Conservation (phyloP, 2,329 filamentous ascomycete genomes). For the Metarhizium humberi region DNA sequence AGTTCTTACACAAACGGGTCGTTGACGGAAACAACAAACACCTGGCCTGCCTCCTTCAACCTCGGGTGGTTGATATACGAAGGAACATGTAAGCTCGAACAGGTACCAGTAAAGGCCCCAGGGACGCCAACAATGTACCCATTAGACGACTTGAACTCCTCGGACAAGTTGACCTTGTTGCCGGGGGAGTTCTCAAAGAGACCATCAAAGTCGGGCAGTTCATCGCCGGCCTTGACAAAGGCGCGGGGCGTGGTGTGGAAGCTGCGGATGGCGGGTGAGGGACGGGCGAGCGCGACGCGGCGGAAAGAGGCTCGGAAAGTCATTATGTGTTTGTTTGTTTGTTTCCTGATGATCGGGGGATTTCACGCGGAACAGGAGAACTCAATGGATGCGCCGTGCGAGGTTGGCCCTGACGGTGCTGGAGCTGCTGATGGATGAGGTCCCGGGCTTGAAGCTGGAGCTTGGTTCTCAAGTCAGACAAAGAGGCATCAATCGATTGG, state of each 20-base stretch:
- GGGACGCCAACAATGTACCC: slow-evolving; percentile 81
- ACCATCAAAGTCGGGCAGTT: slow-evolving; percentile 66
- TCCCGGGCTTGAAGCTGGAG: not conserved
- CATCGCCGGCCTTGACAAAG: slow-evolving; percentile 69
- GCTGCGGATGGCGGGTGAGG: slow-evolving; percentile 20
- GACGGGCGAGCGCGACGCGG: slow-evolving; percentile 21
- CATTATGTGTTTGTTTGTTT: slow-evolving; percentile 15
- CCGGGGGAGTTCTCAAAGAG: slow-evolving; percentile 80
- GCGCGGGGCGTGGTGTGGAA: slow-evolving; percentile 58
- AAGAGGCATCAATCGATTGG: too few relatives aligned
- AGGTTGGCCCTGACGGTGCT: not conserved
- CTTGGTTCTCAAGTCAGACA: not conserved
- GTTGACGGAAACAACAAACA: slow-evolving; percentile 89
- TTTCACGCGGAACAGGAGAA: not conserved
- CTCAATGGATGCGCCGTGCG: not conserved
- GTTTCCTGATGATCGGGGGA: not conserved
- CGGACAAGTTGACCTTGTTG: slow-evolving; percentile 80
- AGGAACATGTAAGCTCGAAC: slow-evolving; percentile 63
- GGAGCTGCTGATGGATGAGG: not conserved
- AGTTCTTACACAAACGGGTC: slow-evolving; percentile 79
- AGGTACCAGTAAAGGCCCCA: slow-evolving; percentile 58
- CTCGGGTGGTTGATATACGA: slow-evolving; percentile 75
- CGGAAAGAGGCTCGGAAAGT: slow-evolving; percentile 27
- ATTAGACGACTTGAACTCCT: slow-evolving; percentile 62
- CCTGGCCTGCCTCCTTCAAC: slow-evolving; percentile 69